These are phyloP conservation scores for Phaffomyces opuntiae DNA, from an alignment of 805 yeast species.

Conservation along the genomic window DNA sequence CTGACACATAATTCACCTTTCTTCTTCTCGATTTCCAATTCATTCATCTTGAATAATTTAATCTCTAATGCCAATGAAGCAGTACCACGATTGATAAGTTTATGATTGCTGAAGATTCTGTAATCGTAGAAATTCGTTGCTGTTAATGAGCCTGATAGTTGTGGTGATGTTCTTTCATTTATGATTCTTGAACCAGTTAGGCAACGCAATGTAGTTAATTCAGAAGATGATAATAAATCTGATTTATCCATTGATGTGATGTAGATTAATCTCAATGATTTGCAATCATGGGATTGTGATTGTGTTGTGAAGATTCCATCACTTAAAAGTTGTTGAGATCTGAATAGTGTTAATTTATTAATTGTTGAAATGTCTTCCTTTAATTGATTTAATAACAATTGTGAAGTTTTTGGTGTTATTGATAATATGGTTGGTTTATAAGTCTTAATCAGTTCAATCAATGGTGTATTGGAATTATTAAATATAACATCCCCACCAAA, in stretches of 20 bases:
- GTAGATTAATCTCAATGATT: conserved; percentile 21
- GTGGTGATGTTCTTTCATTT: conserved; percentile 38
- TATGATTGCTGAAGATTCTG: conserved; percentile 35
- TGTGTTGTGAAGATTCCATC: conserved; percentile 12
- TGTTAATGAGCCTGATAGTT: conserved; percentile 51
- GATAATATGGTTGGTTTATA: conserved; percentile 13
- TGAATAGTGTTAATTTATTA: conserved; percentile 13
- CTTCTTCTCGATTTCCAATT: conserved; percentile 27
- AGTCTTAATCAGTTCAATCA: conserved; percentile 2
- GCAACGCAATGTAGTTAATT: conserved; percentile 37
- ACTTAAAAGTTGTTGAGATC: conserved; percentile 18
- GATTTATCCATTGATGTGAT: conserved; percentile 6
- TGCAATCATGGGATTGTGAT: conserved; percentile 29
- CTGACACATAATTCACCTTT: conserved; percentile 49
- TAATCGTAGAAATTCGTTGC: conserved; percentile 58
- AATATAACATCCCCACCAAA: conserved; percentile 27
- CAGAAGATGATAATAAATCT: conserved; percentile 14
- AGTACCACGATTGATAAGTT: conserved; percentile 44
- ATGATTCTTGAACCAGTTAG: conserved; percentile 44
- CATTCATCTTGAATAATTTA: conserved; percentile 36
- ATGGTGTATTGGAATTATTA: conserved; percentile 20
- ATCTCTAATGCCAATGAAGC: conserved; percentile 54
- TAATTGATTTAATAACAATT: not conserved
- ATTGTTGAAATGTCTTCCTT: not conserved
- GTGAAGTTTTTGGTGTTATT: conserved; percentile 1